A percentile compares a stretch with the other conserved stretches of the same genome.
Conservation (phyloP, 345 rosid genomes). For the Moringa oleifera region DNA sequence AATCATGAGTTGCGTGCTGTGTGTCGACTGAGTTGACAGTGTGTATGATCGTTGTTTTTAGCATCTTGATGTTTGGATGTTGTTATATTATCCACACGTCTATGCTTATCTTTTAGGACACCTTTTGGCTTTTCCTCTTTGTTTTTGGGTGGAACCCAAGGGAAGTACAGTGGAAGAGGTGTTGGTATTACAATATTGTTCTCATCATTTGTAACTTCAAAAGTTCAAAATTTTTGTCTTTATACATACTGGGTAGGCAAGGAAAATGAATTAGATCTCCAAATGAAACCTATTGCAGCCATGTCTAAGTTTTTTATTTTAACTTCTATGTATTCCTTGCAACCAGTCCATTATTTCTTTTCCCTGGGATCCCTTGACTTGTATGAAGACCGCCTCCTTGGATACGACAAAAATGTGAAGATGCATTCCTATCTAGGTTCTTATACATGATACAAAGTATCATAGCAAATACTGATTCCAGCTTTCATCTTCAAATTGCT, state of each 20-base stretch:
- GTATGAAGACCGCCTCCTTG: not conserved
- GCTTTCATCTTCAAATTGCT: not conserved
- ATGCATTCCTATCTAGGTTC: not conserved
- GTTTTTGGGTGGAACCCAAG: constrained; percentile 27
- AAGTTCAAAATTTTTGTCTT: constrained; percentile 9
- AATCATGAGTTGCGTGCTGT: too few species aligned
- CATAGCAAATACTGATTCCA: not conserved
- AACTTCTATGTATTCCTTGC: not conserved
- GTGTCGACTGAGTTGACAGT: not conserved
- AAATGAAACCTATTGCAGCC: not conserved
- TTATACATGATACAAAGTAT: not conserved
- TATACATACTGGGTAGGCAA: not conserved
- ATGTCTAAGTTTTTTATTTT: too few species aligned
- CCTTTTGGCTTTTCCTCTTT: constrained; percentile 22
- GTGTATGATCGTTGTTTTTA: not conserved
- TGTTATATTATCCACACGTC: not conserved
- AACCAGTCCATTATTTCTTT: too few species aligned
- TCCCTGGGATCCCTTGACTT: not conserved
- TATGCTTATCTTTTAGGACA: constrained; percentile 14
- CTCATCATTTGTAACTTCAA: constrained; percentile 10
- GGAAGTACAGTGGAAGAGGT: constrained; percentile 12
- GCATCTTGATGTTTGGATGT: constrained; percentile 5
- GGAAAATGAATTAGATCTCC: not conserved
- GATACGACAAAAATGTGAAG: not conserved
- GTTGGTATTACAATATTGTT: not conserved